Evolutionary conservation across 2,329 filamentous ascomycete species (phyloP).

Genomic region (Daldinia eschscholtzii): DNA sequence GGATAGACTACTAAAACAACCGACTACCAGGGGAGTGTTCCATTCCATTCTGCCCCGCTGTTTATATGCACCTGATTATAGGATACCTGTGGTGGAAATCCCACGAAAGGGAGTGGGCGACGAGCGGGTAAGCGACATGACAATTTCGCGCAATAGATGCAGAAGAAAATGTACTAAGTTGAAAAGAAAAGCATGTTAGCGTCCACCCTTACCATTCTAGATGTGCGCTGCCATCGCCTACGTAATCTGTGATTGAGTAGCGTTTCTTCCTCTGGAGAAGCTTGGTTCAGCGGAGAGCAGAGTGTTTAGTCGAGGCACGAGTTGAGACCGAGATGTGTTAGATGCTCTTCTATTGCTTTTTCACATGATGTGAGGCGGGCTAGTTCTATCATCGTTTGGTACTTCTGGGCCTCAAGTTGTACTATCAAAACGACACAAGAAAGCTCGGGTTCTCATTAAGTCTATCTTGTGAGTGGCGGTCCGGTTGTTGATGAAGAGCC

Average conservation of each 20-base stretch:
- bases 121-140: neutral
- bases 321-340: neutral
- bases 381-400: neutral
- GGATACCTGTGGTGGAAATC: neutral
- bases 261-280: neutral
- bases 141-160: neutral
- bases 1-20: neutral
- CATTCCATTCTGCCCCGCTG: constrained; percentile 2
- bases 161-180: neutral
- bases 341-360: constrained; percentile 5
- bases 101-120: neutral
- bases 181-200: neutral
- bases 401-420: neutral
- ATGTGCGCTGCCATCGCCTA: neutral
- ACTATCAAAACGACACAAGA: constrained; percentile 1
- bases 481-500: neutral
- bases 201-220: neutral
- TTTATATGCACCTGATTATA: neutral
- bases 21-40: neutral
- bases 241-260: neutral
- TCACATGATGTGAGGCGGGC: neutral
- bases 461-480: constrained; percentile 17
- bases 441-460: constrained; percentile 1
- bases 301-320: neutral
- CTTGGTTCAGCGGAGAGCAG: neutral